A percentile compares a stretch with the other conserved stretches of the same genome.
Evolutionary conservation across 2,329 filamentous ascomycete species (phyloP).

Genomic region (Trichoderma sp.): DNA sequence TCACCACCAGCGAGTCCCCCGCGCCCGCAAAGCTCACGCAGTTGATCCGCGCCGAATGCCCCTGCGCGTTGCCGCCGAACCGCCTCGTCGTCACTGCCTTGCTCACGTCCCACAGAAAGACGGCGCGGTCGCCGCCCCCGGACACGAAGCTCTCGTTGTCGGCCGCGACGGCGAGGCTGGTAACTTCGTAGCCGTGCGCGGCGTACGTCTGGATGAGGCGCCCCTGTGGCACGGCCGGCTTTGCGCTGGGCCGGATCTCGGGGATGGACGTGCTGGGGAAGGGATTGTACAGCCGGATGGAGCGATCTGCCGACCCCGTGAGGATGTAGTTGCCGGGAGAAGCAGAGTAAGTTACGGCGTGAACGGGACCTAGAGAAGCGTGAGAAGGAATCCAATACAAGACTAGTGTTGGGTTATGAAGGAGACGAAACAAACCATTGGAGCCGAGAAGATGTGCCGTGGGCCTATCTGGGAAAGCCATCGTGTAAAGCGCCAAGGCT

Average conservation of each 20-base stretch:
- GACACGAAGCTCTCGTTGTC: conserved; percentile 86
- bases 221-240: conserved; percentile 45
- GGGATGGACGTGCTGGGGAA: conserved; percentile 49
- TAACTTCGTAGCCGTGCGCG: conserved; percentile 89
- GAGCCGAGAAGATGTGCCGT: conserved; percentile 60
- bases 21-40: conserved; percentile 76
- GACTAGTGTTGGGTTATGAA: background rate
- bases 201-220: conserved; percentile 83
- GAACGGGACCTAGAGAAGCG: conserved; percentile 62
- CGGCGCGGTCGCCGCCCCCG: conserved; percentile 84
- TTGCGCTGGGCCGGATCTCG: conserved; percentile 31
- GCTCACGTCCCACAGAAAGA: conserved; percentile 93
- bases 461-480: conserved; percentile 52
- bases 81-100: conserved; percentile 75
- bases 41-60: conserved; percentile 75
- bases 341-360: conserved; percentile 72
- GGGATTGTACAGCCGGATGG: conserved; percentile 84
- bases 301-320: conserved; percentile 81
- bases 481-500: conserved; percentile 31
- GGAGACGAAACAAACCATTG: conserved; percentile 49
- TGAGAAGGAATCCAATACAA: background rate
- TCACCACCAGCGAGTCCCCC: conserved; percentile 71
- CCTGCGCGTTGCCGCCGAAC: conserved; percentile 62
- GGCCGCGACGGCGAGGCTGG: conserved; percentile 71
- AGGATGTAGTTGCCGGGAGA: conserved; percentile 76